Evolutionary conservation across 2,329 filamentous ascomycete genomes (phyloP), one percentile per base, ranked within the genome.

Genomic region (Claviceps sp.): DNA sequence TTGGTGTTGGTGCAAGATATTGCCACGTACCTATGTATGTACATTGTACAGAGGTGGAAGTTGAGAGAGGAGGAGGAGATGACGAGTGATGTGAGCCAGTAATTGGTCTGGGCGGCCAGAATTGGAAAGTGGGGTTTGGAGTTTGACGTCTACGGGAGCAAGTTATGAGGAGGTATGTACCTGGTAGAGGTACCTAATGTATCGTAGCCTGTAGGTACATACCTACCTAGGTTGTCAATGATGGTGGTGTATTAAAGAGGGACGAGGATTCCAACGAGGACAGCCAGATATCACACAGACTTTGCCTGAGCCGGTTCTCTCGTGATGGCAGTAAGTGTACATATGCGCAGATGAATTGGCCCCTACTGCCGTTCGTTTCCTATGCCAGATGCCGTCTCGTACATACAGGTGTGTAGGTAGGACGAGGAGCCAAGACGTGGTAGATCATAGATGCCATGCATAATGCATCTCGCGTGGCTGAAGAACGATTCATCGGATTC

Each of bases 401-500:
- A 44, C 40, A 50, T 44, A 41, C 22, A 43, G n/a, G 26, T 46
- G 8, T 37, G 30, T 30, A 30, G 26, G 26, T 30, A 30, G 26
- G 26, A 30, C 26, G 40, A 50, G 43, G 47, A 47, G 43, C 53
- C 47, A 54, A 52, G 40, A 17, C 40, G 7, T 17, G 14, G 10
- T 17, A 50, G 47, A 43, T 44, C 45, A 47, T 50, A 48, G 42
- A 51, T 55, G 56, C 52, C 38, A 22, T 22, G 22, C 22, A 22
- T 22, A 1, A 51, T 50, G 54, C 51, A 52, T 56, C 50, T 53
- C 40, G 52, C 52, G 37, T 54, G 54, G 53, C 47, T 50, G 48
- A 46, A 47, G 39, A 46, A 24, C 34, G 10, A 30, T 53, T 22
- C 8, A 7, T 44, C 46, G 16, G 17, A 14, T 17, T 34, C 30